Evolutionary conservation across 1,284 basidiomycete genomes (phyloP).

Genomic region (Fomitopsis pinicola): DNA sequence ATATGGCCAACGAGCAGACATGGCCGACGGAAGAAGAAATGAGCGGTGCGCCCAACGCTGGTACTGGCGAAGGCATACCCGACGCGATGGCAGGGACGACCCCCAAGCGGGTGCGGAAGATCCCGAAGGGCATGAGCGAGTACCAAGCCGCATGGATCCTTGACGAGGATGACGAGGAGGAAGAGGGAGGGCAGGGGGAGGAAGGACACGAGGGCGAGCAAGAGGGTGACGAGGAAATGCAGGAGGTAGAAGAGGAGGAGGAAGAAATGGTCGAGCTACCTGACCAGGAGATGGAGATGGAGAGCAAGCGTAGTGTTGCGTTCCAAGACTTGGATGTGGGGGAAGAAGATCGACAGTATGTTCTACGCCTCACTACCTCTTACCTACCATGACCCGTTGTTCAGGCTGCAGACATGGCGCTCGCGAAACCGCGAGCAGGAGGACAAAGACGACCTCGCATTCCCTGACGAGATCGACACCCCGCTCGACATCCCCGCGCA

Average conservation of each 20-base stretch:
- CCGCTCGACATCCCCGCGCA: slow-evolving; percentile 84
- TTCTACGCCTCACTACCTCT: slow-evolving; percentile 10
- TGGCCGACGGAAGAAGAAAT: slow-evolving; percentile 99
- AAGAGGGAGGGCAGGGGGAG: slow-evolving; percentile 40
- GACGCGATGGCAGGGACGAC: slow-evolving; percentile 66
- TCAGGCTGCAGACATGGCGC: slow-evolving; percentile 65
- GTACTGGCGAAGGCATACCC: slow-evolving; percentile 43
- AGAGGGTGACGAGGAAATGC: slow-evolving; percentile 40
- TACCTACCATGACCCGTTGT: neutral
- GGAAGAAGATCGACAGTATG: slow-evolving; percentile 83
- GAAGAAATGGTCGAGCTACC: slow-evolving; percentile 68
- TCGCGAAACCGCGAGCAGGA: slow-evolving; percentile 52
- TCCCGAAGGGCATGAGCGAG: slow-evolving; percentile 88
- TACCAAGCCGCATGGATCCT: slow-evolving; percentile 95
- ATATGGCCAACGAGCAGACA: slow-evolving; percentile 92
- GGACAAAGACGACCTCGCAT: slow-evolving; percentile 77
- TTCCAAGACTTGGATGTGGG: slow-evolving; percentile 80
- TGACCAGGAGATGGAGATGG: slow-evolving; percentile 60
- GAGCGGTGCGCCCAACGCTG: slow-evolving; percentile 35
- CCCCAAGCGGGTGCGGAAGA: slow-evolving; percentile 67
- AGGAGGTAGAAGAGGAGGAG: slow-evolving; percentile 41
- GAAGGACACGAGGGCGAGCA: slow-evolving; percentile 36
- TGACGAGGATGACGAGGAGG: slow-evolving; percentile 75
- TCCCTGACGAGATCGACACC: slow-evolving; percentile 98
- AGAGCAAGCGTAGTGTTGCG: slow-evolving; percentile 47